These are phyloP conservation scores for Athelia sp. DNA, from an alignment of 1,284 basidiomycete genomes.

Conservation along the genomic window DNA sequence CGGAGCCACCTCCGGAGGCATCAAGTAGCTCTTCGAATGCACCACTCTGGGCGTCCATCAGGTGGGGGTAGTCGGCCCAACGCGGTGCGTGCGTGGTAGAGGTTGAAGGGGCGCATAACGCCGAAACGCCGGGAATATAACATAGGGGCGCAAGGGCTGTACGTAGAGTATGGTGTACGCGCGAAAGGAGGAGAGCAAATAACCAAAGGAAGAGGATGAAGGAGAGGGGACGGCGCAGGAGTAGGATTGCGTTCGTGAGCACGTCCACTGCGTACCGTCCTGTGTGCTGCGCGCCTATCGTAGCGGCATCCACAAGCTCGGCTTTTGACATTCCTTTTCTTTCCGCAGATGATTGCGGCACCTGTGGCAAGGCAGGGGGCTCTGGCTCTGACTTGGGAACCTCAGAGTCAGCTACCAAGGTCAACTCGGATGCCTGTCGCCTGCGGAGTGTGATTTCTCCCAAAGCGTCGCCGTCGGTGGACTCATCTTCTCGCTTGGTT, in stretches of 20 bases:
- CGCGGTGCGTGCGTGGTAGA: conserved; percentile 18
- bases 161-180: conserved; percentile 36
- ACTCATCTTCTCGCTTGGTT: too few species aligned
- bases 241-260: conserved; percentile 35
- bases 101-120: conserved; percentile 32
- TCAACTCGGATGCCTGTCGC: too few species aligned
- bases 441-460: too few species aligned
- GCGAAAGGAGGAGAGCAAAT: conserved; percentile 35
- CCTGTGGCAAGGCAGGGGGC: too few species aligned
- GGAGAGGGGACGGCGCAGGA: conserved; percentile 51
- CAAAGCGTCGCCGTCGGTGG: too few species aligned
- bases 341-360: too few species aligned
- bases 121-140: conserved; percentile 50
- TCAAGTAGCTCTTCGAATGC: conserved; percentile 60
- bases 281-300: not conserved
- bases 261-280: conserved; percentile 40
- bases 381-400: too few species aligned
- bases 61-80: conserved; percentile 53
- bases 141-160: conserved; percentile 52
- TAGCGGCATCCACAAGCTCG: not conserved
- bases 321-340: not conserved
- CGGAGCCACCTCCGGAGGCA: conserved; percentile 48
- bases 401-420: too few species aligned
- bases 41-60: conserved; percentile 53
- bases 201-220: conserved; percentile 49